These are phyloP conservation scores for Penicillium sp. DNA, from an alignment of 2,329 filamentous ascomycete species.

Conservation along the genomic window DNA sequence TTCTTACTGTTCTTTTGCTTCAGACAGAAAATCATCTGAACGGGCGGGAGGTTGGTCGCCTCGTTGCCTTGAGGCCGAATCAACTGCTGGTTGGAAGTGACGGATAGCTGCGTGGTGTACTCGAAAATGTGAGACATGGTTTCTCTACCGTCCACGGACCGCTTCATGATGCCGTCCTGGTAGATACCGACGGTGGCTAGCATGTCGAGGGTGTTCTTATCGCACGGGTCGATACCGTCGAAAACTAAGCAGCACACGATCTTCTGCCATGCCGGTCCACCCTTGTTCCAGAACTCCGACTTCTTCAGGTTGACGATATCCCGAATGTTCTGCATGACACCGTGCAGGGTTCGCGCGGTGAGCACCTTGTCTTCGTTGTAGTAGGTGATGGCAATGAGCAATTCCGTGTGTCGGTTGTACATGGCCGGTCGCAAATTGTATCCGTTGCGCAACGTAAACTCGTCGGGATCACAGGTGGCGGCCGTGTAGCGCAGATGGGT, in stretches of 20 bases:
- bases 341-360: constrained; percentile 85
- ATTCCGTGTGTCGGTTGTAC: constrained; percentile 97
- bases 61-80: constrained; percentile 84
- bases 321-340: constrained; percentile 96
- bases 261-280: constrained; percentile 96
- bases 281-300: constrained; percentile 98
- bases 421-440: constrained; percentile 96
- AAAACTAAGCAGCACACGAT: constrained; percentile 95
- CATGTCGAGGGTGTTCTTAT: constrained; percentile 90
- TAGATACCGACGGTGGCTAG: constrained; percentile 93
- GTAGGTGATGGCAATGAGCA: constrained; percentile 96
- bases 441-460: constrained; percentile 97
- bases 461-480: constrained; percentile 94
- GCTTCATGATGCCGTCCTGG: constrained; percentile 97
- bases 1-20: constrained; percentile 99
- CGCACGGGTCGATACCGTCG: constrained; percentile 93
- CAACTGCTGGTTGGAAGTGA: constrained; percentile 90
- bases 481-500: constrained; percentile 97
- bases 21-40: constrained; percentile 98
- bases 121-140: constrained; percentile 96
- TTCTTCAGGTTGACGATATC: constrained; percentile 98
- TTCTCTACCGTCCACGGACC: constrained; percentile 92
- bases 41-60: constrained; percentile 78
- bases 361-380: constrained; percentile 99
- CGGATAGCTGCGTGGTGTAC: constrained; percentile 93